Percentiles rank a stretch among this genome's conserved stretches.
Conservation (phyloP, 352 stramenopile genomes). For the Detonula confervacea region DNA sequence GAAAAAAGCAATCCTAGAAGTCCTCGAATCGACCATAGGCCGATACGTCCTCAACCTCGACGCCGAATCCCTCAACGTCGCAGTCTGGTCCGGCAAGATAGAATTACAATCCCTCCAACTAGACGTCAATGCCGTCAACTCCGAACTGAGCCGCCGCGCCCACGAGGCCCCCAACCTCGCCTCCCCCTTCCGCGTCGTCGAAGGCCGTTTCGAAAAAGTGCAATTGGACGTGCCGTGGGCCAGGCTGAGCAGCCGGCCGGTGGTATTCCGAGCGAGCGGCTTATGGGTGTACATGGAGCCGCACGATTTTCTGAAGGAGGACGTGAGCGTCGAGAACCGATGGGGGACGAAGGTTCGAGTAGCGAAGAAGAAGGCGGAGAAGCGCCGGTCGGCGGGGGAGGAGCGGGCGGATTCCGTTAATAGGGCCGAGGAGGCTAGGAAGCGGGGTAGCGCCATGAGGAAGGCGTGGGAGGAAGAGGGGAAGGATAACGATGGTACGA, state of each 20-base stretch:
- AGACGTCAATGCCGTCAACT: slow-evolving; percentile 77
- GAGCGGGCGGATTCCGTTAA: slow-evolving; percentile 57
- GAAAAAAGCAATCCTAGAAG: slow-evolving; percentile 83
- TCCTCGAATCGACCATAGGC: slow-evolving; percentile 84
- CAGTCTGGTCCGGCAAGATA: slow-evolving; percentile 84
- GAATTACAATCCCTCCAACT: slow-evolving; percentile 79
- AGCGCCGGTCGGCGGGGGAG: slow-evolving; percentile 9
- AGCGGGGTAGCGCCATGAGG: slow-evolving; percentile 57
- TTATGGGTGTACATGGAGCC: slow-evolving; percentile 73
- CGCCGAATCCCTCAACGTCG: slow-evolving; percentile 80
- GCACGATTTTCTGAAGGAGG: slow-evolving; percentile 62
- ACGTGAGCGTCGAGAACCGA: slow-evolving; percentile 18
- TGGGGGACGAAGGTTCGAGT: neutral
- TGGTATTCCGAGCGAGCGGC: slow-evolving; percentile 74
- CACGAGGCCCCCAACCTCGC: slow-evolving; percentile 78
- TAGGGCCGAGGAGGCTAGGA: slow-evolving; percentile 60
- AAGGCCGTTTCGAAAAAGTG: slow-evolving; percentile 75
- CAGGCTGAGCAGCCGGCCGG: slow-evolving; percentile 65
- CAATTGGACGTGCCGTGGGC: slow-evolving; percentile 84
- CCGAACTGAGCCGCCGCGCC: slow-evolving; percentile 67
- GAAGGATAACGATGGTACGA: neutral
- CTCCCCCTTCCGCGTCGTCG: slow-evolving; percentile 67
- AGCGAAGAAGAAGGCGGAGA: slow-evolving; percentile 6
- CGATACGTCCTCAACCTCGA: slow-evolving; percentile 85
- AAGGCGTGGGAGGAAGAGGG: slow-evolving; percentile 51